Base-by-base conservation (phyloP, 2,329 filamentous ascomycete species). In the Huntiella abstrusa region DNA sequence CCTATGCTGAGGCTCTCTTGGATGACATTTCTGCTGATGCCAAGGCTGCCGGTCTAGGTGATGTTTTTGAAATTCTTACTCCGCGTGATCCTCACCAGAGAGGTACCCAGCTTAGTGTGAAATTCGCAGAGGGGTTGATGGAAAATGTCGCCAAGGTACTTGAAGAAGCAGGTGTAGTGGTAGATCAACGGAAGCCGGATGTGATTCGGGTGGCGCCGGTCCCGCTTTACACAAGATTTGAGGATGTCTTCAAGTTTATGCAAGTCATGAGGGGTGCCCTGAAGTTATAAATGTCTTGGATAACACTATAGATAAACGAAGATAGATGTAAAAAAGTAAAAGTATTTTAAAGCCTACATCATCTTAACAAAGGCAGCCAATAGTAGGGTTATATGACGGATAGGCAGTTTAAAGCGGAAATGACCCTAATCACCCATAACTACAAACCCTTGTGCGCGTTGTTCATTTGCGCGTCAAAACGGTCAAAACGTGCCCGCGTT, bases 181-280 rank as follows among this genome's bases (percentile, higher is more conserved):
- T 83, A 34, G 86, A 94, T 57, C 82, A 91, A 68, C 68, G 86
- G 49, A 83, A 83, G 59, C 86, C 87, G 1, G 78, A 87, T 57
- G 86, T 94, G 12, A 78, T 94, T 43, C 68, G 86, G 1, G 76
- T 92, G 1, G 84, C 86, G 2, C 86, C 87, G 1, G 80, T 82
- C 37, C 85, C 86, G 6, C 59, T 94, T 53, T 94, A 93, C 62
- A 88, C 88, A 55, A 75, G 72, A 0, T 92, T 83, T 57, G 67
- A 69, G 49, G 86, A 94, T 54, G 77, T 86, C 5, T 68, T 62
- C 61, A 61, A 53, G 41, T 69, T 67, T 47, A 65, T 69, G 59
- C 58, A 65, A 51, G 57, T 64, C 3, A 45, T 70, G 41, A 54
- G 59, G 34, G 53, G 52, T 1, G 59, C 61, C 5, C 51, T 64